Conservation (phyloP, 495 filamentous ascomycete species). For the Trichoderma orchidacearum region DNA sequence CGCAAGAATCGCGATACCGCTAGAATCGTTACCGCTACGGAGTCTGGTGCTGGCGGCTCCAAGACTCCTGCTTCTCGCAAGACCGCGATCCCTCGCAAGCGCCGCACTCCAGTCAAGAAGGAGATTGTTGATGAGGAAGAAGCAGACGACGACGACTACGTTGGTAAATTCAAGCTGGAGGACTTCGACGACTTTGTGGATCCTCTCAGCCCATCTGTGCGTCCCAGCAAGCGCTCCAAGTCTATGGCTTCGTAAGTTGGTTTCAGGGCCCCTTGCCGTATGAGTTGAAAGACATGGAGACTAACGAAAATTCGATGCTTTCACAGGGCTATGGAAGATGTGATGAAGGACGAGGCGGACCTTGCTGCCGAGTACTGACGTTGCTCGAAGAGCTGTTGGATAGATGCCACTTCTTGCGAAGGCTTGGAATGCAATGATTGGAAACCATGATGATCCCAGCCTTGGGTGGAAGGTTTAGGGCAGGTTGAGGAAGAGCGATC, state of each 20-base stretch:
- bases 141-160: background rate
- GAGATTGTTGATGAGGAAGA: background rate
- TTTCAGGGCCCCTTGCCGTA: background rate
- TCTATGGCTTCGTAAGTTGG: background rate
- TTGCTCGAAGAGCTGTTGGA: background rate
- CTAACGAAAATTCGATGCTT: too few relatives aligned
- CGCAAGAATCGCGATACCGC: constrained; percentile 4
- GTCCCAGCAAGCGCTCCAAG: background rate
- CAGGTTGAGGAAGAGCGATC: background rate
- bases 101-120: background rate
- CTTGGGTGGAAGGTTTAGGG: background rate
- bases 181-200: background rate
- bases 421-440: background rate
- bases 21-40: background rate
- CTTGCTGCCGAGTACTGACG: background rate
- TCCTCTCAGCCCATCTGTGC: background rate
- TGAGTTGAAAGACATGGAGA: too few relatives aligned
- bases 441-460: background rate
- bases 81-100: background rate
- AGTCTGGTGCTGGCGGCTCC: background rate
- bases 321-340: background rate
- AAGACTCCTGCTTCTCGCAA: background rate
- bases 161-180: background rate
- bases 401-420: background rate
- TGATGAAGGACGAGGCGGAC: background rate